These are phyloP conservation scores for Begonia masoniana DNA, from an alignment of 306 rosid species.

Conservation along the genomic window DNA sequence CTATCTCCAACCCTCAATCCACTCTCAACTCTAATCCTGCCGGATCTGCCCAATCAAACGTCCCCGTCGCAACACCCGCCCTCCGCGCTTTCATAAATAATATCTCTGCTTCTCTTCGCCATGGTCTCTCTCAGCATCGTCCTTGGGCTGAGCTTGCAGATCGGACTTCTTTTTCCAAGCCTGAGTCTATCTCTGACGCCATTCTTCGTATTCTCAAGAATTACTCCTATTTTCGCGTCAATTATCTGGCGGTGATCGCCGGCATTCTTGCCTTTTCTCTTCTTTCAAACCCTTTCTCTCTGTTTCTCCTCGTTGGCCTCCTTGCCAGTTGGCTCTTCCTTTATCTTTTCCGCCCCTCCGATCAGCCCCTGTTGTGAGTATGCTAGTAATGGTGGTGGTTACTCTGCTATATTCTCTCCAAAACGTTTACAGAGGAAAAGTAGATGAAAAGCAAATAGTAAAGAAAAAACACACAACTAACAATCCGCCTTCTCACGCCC, in stretches of 20 bases:
- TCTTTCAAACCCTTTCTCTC: constrained; percentile 57
- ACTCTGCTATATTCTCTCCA: too few relatives aligned
- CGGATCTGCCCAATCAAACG: too few relatives aligned
- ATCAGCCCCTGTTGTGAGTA: constrained; percentile 92
- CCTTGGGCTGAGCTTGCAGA: constrained; percentile 76
- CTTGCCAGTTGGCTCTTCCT: constrained; percentile 83
- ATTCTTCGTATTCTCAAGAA: constrained; percentile 74
- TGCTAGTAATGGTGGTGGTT: too few relatives aligned
- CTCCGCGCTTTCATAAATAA: constrained; percentile 43
- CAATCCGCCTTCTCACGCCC: too few relatives aligned
- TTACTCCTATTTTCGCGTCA: constrained; percentile 74
- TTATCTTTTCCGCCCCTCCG: constrained; percentile 87
- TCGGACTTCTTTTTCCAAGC: constrained; percentile 62
- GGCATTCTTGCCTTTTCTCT: constrained; percentile 51
- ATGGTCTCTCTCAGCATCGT: constrained; percentile 72
- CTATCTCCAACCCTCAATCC: constrained; percentile 27
- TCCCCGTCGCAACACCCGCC: constrained; percentile 27
- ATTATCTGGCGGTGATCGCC: constrained; percentile 46
- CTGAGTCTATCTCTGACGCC: constrained; percentile 70
- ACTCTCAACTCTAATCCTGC: constrained; percentile 27
- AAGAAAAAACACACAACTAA: too few relatives aligned
- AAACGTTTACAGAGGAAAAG: too few relatives aligned
- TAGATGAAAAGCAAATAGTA: too few relatives aligned
- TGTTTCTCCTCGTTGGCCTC: constrained; percentile 45
- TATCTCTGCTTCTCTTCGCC: constrained; percentile 41